Base-by-base conservation (phyloP, 2,329 filamentous ascomycete species). In the Colletotrichum tabaci region DNA sequence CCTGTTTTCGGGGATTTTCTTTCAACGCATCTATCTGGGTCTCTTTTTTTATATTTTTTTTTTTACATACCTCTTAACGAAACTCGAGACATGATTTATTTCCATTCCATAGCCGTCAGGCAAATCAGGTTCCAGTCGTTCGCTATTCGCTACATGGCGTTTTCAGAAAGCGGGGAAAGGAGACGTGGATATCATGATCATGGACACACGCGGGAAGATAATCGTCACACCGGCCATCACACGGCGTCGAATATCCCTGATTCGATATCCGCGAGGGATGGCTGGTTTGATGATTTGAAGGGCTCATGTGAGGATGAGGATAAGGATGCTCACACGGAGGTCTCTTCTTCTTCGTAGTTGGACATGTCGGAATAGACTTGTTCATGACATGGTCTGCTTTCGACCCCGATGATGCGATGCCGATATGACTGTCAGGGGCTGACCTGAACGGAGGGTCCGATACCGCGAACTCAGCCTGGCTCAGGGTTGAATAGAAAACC, bases 131-230 rank as follows among this genome's bases (percentile, higher is more conserved):
- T 66, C n/a, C 35, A 6, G 50, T 68, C 68, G 47, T 52, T 69
- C 68, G 44, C 57, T 69, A 68, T 52, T 69, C 68, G 44, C 57
- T 71, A 62, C 13, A 18, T 21, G 65, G 57, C 18, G 52, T 67
- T 70, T 35, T 15, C 16, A 38, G 49, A 50, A 18, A 5, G 38
- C 15, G 50, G 38, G 7, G 40, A 38, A 13, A 50, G n/a, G 40
- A 71, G 65, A 71, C 69, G 63, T 50, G n/a, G 38, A 42, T 38
- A 15, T 47, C 10, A 16, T 8, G n/a, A 40, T 40, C 10, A 4
- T 18, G 16, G 21, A 21, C 16, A n/a, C 6, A 52, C 16, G 26
- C n/a, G 6, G 26, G 4, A 44, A 53, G 16, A 21, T 16, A n/a
- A 35, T 40, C 42, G 15, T 44, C 15, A 16, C 2, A 44, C 10